Evolutionary conservation across 768 basidiomycete genomes (phyloP).

Genomic region (Xerocomellus dryophilus): DNA sequence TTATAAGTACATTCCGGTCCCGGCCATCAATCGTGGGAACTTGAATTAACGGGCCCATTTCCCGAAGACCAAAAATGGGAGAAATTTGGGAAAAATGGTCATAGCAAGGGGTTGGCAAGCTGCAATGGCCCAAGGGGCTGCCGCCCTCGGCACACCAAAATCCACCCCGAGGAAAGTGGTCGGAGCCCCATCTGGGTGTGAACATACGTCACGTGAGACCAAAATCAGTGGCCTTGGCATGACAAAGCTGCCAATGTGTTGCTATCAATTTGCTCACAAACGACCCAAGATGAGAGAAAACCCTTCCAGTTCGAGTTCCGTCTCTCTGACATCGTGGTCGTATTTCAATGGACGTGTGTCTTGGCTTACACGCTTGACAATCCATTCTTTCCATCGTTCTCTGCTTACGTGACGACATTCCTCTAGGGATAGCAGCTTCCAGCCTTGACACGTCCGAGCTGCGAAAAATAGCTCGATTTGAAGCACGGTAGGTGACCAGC

Average conservation of each 20-base stretch:
- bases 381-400: neutral
- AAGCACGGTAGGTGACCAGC: neutral
- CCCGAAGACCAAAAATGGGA: neutral
- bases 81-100: too few species aligned
- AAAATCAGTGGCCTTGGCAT: too few species aligned
- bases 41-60: neutral
- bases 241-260: too few species aligned
- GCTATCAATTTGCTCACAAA: conserved; percentile 2
- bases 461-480: neutral
- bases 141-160: too few species aligned
- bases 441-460: neutral
- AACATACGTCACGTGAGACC: too few species aligned
- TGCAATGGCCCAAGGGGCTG: too few species aligned
- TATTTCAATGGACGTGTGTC: conserved; percentile 11
- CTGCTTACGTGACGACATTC: neutral
- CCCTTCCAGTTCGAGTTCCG: neutral
- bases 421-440: neutral
- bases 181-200: too few species aligned
- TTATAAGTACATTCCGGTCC: conserved; percentile 16
- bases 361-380: conserved; percentile 10
- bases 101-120: too few species aligned
- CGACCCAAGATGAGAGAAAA: conserved; percentile 23
- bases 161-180: too few species aligned
- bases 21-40: conserved; percentile 25
- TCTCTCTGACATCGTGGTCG: conserved; percentile 1